Evolutionary conservation across 75 land plant species (phyloP), one percentile per base, ranked within the genome.

Genomic region (Picea sitchensis): DNA sequence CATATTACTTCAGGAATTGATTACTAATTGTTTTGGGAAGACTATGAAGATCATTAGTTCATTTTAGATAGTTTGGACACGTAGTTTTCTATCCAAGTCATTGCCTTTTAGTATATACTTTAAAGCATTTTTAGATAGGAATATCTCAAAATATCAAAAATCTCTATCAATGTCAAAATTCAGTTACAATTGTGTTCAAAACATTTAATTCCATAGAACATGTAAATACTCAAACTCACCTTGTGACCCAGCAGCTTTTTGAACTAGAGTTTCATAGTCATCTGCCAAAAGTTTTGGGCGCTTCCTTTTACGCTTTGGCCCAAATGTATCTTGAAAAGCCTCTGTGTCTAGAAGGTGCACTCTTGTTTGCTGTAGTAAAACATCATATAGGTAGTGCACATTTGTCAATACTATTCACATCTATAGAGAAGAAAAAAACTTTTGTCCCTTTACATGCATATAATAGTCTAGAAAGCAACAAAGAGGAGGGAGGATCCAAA

Each of bases 291-390:
- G 89, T 82, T 87, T 96, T 61, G 99, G 98, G 3, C 99, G 92
- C 65, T 90, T 95, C 73, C 98, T 86, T 78, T 92, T 96, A 72
- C 44, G 81, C 84, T 96, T 94, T 34, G 99, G 95, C 30, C 99
- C 99, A 90, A 96, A 96, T 3, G 93, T 87, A 86, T 92, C 90
- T 58, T 76, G 78, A 85, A 96, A 96, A 11, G 91, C 86, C 78
- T 92, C 95, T 3, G 90, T 96, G 51, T 96, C 99, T 11, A 96
- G 84, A 63, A 96, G 95, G 78, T 94, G 99, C 61, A 87, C 92
- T 78, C 90, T 89, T n/a, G 93, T 82, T 96, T 96, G 95, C 98
- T 94, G 84, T 34, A 79, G 4, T 81, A 13, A 41, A 2, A 76
- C 23, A 81, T 7, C 82, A 74, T 74, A n/a, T 74, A 34, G 15